Evolutionary conservation across 345 rosid genomes (phyloP).

Genomic region (Acer saccharum): DNA sequence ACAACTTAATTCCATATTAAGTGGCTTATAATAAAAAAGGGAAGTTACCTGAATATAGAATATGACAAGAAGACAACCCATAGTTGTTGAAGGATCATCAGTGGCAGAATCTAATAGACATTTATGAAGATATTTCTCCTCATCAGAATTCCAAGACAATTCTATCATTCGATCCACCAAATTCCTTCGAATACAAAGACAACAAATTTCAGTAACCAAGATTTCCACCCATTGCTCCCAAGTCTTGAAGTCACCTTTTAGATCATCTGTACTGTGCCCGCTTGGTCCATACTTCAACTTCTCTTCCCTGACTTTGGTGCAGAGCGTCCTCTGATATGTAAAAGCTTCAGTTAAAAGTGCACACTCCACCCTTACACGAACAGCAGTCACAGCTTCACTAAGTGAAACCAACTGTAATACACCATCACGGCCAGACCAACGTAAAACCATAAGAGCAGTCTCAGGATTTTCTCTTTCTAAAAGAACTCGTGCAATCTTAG

Average conservation of each 20-base stretch:
- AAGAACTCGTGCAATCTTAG: constrained; percentile 87
- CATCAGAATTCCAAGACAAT: constrained; percentile 90
- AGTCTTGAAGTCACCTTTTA: constrained; percentile 42
- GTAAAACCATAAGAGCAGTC: constrained; percentile 82
- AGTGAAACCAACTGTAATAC: constrained; percentile 61
- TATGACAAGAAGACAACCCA: constrained; percentile 82
- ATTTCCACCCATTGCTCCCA: constrained; percentile 85
- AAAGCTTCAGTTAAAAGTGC: constrained; percentile 95
- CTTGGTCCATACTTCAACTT: constrained; percentile 46
- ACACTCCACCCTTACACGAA: constrained; percentile 89
- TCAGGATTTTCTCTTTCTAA: constrained; percentile 88
- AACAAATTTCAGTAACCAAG: constrained; percentile 85
- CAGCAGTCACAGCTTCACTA: constrained; percentile 81
- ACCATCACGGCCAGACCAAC: constrained; percentile 90
- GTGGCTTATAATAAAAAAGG: background rate
- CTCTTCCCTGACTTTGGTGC: constrained; percentile 66
- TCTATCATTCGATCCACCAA: constrained; percentile 86
- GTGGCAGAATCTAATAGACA: constrained; percentile 77
- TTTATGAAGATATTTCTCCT: constrained; percentile 80
- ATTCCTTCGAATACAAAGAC: constrained; percentile 83
- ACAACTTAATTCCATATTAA: background rate
- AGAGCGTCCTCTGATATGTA: constrained; percentile 78
- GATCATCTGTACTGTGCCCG: constrained; percentile 35
- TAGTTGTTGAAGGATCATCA: constrained; percentile 69
- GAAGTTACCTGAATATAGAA: constrained; percentile 86